These are phyloP conservation scores for Plasmodium sp. DNA, from an alignment of 169 alveolate genomes.

Conservation along the genomic window DNA sequence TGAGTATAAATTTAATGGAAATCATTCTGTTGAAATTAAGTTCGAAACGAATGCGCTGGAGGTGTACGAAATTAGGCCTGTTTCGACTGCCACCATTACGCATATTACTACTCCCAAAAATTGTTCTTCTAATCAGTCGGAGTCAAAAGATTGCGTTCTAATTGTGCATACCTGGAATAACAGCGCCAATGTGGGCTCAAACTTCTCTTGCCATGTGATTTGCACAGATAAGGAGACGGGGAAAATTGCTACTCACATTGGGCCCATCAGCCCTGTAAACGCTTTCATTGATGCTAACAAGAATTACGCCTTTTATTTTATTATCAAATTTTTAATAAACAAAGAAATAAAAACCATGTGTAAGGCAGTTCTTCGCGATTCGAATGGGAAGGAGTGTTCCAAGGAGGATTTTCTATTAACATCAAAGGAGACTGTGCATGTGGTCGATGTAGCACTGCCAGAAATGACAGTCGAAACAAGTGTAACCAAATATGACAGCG, in stretches of 20 bases:
- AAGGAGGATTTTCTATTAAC: slow-evolving; percentile 21
- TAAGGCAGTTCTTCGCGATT: slow-evolving; percentile 48
- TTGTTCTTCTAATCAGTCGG: slow-evolving; percentile 18
- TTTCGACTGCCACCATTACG: slow-evolving; percentile 61
- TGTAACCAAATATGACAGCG: not conserved
- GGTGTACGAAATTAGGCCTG: slow-evolving; percentile 64
- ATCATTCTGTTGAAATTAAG: slow-evolving; percentile 56
- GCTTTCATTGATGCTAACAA: slow-evolving; percentile 68
- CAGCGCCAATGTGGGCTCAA: slow-evolving; percentile 20
- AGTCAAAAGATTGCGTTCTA: slow-evolving; percentile 41
- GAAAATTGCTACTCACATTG: slow-evolving; percentile 36
- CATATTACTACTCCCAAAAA: slow-evolving; percentile 56
- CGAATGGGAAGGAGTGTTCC: slow-evolving; percentile 41
- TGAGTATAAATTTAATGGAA: slow-evolving; percentile 73
- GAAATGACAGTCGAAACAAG: not conserved
- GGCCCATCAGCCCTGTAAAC: slow-evolving; percentile 35
- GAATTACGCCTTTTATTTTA: slow-evolving; percentile 66
- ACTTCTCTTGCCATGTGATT: slow-evolving; percentile 40
- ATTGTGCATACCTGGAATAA: slow-evolving; percentile 68
- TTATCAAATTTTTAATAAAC: slow-evolving; percentile 36
- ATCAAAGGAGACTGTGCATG: slow-evolving; percentile 27
- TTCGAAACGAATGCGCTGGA: slow-evolving; percentile 68
- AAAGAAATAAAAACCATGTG: slow-evolving; percentile 40
- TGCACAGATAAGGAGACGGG: slow-evolving; percentile 42
- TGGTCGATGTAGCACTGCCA: not conserved